Evolutionary conservation across 768 basidiomycete genomes (phyloP), one percentile per base, ranked within the genome.

Genomic region (Auricularia sp.): DNA sequence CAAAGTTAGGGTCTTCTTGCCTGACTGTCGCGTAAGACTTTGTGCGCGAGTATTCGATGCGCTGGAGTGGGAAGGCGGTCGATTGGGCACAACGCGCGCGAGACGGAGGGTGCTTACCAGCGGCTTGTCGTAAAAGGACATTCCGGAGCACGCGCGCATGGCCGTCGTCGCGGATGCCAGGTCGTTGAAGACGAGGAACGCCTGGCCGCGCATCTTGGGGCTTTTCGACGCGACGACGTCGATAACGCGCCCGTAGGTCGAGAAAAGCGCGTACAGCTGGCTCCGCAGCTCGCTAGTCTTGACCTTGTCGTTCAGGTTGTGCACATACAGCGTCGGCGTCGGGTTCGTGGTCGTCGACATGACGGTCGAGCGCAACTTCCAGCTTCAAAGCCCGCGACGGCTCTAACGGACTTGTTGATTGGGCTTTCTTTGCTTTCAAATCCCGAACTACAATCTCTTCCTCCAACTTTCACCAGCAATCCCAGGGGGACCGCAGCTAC

Each of bases 111-210:
- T n/a, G 79, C 87, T 78, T 74, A 94, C 93, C 77, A 96, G 81
- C 34, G 91, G 90, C 72, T 93, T 94, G 71, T 93, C 90, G 72
- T 96, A 97, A 76, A 96, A 96, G 34, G 85, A 67, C 84, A 96
- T 91, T 63, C 96, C 96, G 71, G 93, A 90, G 72, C 94, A 89
- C 58, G 89, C 92, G 61, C 96, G 83, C 85, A 98, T 83, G 42
- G 96, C 96, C 63, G 92, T 85, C 4, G 96, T 98, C 65, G 93
- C 92, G 63, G 87, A 85, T 10, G 91, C 84, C 61, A 96, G 86
- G 77, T 98, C 96, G 61, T 85, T 83, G 77, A 97, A 98, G 70
- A 96, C 93, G 71, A 98, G 87, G 76, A 97, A 98, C 1, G 96
- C 96, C 76, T 97, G 94, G 23, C 94, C 95, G 68, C 88, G 84